Evolutionary conservation across 768 basidiomycete species (phyloP), one percentile per base, ranked within the genome.

Genomic region (Pulveroboletus sp.): DNA sequence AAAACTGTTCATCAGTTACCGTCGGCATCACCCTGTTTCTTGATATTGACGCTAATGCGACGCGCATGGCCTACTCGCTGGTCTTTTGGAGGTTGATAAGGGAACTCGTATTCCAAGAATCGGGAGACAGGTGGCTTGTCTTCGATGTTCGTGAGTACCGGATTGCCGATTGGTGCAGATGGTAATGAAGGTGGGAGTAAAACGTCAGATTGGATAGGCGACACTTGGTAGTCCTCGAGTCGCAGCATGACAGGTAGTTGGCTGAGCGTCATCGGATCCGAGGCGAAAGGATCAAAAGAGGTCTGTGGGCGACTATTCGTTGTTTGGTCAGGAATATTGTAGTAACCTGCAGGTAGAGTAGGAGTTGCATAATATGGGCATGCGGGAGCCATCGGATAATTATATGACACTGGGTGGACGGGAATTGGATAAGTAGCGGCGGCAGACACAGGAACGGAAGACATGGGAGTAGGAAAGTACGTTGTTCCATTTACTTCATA

Each of bases 21-120:
- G 31, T 26, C 39, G 13, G 39, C 27, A 5, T 54, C 47, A 49
- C 14, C 28, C 0, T 51, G 49, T 41, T 67, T 69, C 59, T 68
- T 71, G 58, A 72, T 49, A 37, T 61, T 51, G 50, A 74, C 67
- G 49, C 69, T 75, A 52, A 74, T 63, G 13, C 74, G 70, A 27
- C 69, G 65, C 11, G 70, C 67, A 36, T 75, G 73, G 6, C 74
- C 73, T 2, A 60, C 55, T n/a, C 53, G 62, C 50, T 68, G 65
- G 37, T 58, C 49, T 47, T 59, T 62, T 18, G 64, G 67, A 21
- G 71, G 66, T 8, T 56, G 57, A 54, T 70, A 71, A 11, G 73
- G 66, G 18, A 67, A 67, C 21, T 63, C 61, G 28, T 56, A 39
- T n/a, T 24, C 31, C 15, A 18, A 30, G 30, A 53, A 57, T 15